Base-by-base conservation (phyloP, 176 grass and related monocot species). In the Dendrocalamus sinicus region DNA sequence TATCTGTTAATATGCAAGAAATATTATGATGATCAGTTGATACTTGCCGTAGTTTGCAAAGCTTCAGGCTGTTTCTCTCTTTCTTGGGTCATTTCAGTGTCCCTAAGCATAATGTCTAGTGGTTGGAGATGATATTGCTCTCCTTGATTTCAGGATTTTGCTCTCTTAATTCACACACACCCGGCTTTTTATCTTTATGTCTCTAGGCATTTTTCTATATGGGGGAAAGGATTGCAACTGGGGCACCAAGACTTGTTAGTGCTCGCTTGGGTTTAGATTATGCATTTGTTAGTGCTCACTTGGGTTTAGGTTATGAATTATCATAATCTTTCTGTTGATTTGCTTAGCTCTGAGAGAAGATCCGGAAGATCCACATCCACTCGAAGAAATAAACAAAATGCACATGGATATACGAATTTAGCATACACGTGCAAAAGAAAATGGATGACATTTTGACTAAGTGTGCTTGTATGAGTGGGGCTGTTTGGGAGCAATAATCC, bases 81-180 rank as follows among this genome's bases (percentile, higher is more conserved):
- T 67, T 39, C 40, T 84, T 24, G 64, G 75, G 94, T 92, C 92
- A 89, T 76, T 88, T 91, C 91, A 52, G 60, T 88, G 90, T 78
- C 85, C 75, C 84, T 71, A 22, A 30, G 63, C 80, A 91, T 73
- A 86, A 57, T 53, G 86, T 7, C 80, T 77, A 77, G 82, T 80
- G 88, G 84, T 85, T 86, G 84, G 72, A 57, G 28, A 65, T 59
- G 85, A 87, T 83, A 23, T 59, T 58, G 43, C 61, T 67, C 55
- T 76, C 85, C 92, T 77, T 84, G 30, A 95, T 89, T 97, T 84
- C 86, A 86, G 92, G 91, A 71, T 91, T 86, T 84, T 88, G 95
- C 69, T 86, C 20, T 89, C 78, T 59, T 80, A 78, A 83, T 72
- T 19, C 90, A 16, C 83, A 75, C 70, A 32, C 84, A 83, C 74